Percentiles rank a stretch among this genome's conserved stretches.
Conservation (phyloP, 2,329 filamentous ascomycete genomes). For the Paramyrothecium sp. region DNA sequence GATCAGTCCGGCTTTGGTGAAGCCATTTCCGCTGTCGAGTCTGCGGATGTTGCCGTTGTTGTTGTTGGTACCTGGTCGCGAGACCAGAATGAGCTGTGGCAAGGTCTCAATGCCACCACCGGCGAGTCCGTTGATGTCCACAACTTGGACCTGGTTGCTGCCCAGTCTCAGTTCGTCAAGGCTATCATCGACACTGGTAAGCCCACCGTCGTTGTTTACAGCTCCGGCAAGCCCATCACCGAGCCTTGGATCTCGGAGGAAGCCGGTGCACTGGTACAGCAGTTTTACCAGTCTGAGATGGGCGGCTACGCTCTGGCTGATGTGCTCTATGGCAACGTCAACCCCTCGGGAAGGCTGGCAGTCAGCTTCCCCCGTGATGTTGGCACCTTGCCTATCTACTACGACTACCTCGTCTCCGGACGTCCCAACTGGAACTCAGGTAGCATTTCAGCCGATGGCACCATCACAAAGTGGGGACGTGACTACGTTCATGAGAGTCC, state of each 20-base stretch:
- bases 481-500: slow-evolving; percentile 64
- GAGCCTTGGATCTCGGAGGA: slow-evolving; percentile 69
- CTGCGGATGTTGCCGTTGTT: slow-evolving; percentile 70
- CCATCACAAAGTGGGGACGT: slow-evolving; percentile 57
- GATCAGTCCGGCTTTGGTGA: slow-evolving; percentile 66
- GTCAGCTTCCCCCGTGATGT: slow-evolving; percentile 68
- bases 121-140: slow-evolving; percentile 71
- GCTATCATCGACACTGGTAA: slow-evolving; percentile 67
- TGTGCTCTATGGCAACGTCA: slow-evolving; percentile 62
- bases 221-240: slow-evolving; percentile 69
- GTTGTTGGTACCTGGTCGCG: slow-evolving; percentile 75
- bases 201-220: slow-evolving; percentile 67
- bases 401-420: slow-evolving; percentile 70
- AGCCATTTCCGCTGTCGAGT: slow-evolving; percentile 63
- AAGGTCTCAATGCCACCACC: slow-evolving; percentile 69
- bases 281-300: slow-evolving; percentile 73
- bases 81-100: slow-evolving; percentile 71
- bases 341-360: slow-evolving; percentile 64
- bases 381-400: slow-evolving; percentile 67
- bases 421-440: slow-evolving; percentile 54
- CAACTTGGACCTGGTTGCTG: slow-evolving; percentile 65
- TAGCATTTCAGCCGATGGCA: slow-evolving; percentile 53
- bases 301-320: slow-evolving; percentile 66
- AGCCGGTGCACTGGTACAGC: slow-evolving; percentile 66
- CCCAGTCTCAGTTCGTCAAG: slow-evolving; percentile 64